Evolutionary conservation across 768 basidiomycete species (phyloP).

Genomic region (Lentinula edodes): DNA sequence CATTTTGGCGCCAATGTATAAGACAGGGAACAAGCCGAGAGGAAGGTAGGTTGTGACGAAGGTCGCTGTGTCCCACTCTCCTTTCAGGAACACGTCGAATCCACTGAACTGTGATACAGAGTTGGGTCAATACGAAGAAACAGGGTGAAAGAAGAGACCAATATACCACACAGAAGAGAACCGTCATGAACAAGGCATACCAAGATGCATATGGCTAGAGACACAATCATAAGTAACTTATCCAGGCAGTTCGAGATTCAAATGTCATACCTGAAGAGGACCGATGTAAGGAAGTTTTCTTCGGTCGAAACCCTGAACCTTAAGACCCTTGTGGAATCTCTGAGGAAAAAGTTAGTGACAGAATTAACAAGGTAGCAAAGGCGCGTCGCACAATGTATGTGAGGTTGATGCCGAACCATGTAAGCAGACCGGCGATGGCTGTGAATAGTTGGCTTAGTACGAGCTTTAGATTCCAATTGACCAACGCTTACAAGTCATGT

Average conservation of each 20-base stretch:
- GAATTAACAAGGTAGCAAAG: not conserved
- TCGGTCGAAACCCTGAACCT: conserved; percentile 75
- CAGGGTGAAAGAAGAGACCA: not conserved
- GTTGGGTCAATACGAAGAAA: not conserved
- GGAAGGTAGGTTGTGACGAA: conserved; percentile 87
- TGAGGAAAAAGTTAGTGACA: conserved; percentile 17
- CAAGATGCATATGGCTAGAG: conserved; percentile 70
- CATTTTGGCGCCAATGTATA: conserved; percentile 59
- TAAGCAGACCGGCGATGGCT: conserved; percentile 55
- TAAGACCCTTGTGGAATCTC: conserved; percentile 81
- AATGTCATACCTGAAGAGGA: conserved; percentile 22
- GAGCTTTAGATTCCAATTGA: conserved; percentile 38
- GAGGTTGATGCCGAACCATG: conserved; percentile 75
- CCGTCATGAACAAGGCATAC: conserved; percentile 36
- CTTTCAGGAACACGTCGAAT: conserved; percentile 47
- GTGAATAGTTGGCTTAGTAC: conserved; percentile 26
- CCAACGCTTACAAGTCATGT: conserved; percentile 51
- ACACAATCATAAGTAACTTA: not conserved
- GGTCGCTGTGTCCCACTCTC: conserved; percentile 48
- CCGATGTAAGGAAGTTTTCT: conserved; percentile 64
- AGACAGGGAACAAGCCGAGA: conserved; percentile 62
- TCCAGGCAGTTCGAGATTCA: not conserved
- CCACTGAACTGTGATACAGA: conserved; percentile 36
- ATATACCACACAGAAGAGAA: conserved; percentile 61
- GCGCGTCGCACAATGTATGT: conserved; percentile 37